These are phyloP conservation scores for Aegle marmelos DNA, from an alignment of 345 rosid genomes.

Conservation along the genomic window DNA sequence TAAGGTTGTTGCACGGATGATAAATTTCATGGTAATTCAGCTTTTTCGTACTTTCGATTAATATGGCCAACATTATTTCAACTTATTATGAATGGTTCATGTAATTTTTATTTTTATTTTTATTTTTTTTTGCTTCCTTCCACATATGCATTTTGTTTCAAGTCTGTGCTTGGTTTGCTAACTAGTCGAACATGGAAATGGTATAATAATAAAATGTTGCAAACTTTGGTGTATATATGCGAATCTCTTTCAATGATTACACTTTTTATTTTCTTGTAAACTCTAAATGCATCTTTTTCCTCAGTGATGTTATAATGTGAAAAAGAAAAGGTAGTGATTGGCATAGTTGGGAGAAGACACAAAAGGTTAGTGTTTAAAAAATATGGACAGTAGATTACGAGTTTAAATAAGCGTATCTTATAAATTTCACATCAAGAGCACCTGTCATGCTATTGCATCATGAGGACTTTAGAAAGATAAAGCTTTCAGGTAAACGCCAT, in stretches of 20 bases:
- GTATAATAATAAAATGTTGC: not conserved
- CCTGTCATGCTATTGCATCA: not conserved
- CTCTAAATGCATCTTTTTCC: not conserved
- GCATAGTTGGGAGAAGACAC: not conserved
- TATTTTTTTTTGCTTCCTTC: not conserved
- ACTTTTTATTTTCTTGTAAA: no score
- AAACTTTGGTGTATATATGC: not conserved
- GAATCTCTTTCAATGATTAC: no score
- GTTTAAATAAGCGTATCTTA: not conserved
- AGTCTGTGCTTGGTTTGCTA: not conserved
- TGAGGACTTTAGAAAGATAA: not conserved
- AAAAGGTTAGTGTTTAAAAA: no score
- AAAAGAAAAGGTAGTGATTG: not conserved
- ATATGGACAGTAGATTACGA: not conserved
- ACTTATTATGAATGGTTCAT: not conserved
- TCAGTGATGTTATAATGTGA: no score
- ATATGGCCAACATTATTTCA: no score
- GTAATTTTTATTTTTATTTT: no score
- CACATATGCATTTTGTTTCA: not conserved
- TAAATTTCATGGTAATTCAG: conserved; percentile 48
- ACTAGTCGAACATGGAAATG: not conserved
- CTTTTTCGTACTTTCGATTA: not conserved
- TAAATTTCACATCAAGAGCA: not conserved
- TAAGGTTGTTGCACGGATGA: conserved; percentile 67
- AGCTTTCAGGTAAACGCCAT: no score